Evolutionary conservation across 2,329 filamentous ascomycete species (phyloP).

Genomic region (Scedosporium boydii): DNA sequence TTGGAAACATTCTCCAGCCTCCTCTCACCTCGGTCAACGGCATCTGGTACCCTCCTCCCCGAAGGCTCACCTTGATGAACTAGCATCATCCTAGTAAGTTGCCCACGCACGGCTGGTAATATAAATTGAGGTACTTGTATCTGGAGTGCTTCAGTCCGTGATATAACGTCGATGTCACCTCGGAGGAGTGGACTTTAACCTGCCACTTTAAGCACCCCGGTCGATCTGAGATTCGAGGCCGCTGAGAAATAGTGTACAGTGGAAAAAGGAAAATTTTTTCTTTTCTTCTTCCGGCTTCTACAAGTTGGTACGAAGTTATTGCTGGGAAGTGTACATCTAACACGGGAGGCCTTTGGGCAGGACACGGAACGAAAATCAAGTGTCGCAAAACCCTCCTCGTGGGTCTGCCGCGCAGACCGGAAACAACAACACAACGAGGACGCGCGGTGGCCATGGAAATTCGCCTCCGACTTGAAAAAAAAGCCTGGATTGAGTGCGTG

Average conservation of each 20-base stretch:
- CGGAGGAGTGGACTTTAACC: neutral
- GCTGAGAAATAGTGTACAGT: neutral
- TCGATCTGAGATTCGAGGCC: neutral
- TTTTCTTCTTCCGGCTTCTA: neutral
- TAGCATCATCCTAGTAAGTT: neutral
- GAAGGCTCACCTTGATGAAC: neutral
- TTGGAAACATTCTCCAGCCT: neutral
- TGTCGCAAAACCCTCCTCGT: neutral
- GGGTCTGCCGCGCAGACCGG: neutral
- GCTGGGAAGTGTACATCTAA: too few relatives aligned
- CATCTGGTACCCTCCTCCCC: neutral
- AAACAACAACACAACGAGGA: neutral
- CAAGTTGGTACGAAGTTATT: too few relatives aligned
- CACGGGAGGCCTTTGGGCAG: neutral
- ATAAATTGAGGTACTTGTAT: neutral
- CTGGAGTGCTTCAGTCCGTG: neutral
- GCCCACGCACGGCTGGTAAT: neutral
- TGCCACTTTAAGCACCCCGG: neutral
- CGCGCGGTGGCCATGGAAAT: too few relatives aligned
- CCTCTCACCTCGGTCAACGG: conserved; percentile 1
- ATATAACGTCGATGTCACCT: neutral
- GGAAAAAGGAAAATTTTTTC: neutral
- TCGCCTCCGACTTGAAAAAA: too few relatives aligned
- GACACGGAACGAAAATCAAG: neutral
- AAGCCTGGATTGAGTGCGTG: too few relatives aligned